Evolutionary conservation across 1,284 basidiomycete species (phyloP).

Genomic region (Cryptococcus deneoformans): DNA sequence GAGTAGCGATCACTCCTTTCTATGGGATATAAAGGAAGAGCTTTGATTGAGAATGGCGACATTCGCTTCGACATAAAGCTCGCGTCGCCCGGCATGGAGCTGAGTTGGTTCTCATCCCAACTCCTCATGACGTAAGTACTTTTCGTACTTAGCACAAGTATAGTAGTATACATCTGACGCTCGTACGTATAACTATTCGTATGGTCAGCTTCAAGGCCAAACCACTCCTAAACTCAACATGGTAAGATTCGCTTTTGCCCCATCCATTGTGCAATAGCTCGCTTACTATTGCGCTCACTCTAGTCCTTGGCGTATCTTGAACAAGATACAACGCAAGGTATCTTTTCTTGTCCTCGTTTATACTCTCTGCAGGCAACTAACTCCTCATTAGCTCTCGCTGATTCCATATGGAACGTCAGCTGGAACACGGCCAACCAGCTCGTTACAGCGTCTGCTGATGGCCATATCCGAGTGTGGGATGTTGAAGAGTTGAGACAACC

Average conservation of each 20-base stretch:
- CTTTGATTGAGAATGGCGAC: too few relatives aligned
- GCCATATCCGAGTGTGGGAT: constrained; percentile 39
- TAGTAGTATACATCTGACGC: too few relatives aligned
- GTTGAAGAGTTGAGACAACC: constrained; percentile 58
- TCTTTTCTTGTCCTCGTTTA: constrained; percentile 3
- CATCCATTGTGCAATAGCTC: too few relatives aligned
- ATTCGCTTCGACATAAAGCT: too few relatives aligned
- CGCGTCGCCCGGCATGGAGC: too few relatives aligned
- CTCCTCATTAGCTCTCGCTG: constrained; percentile 25
- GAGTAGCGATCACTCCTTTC: neutral
- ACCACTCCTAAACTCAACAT: too few relatives aligned
- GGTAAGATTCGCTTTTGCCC: too few relatives aligned
- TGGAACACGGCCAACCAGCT: constrained; percentile 34
- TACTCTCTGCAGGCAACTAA: neutral
- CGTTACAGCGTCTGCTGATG: constrained; percentile 39
- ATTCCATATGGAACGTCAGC: constrained; percentile 38
- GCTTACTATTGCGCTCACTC: neutral
- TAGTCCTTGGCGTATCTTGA: constrained; percentile 42
- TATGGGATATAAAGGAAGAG: neutral
- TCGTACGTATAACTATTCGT: too few relatives aligned
- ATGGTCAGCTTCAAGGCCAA: too few relatives aligned
- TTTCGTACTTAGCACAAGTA: too few relatives aligned
- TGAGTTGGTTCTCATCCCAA: too few relatives aligned
- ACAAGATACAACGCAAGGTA: constrained; percentile 38
- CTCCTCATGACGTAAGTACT: too few relatives aligned